phyloP scores from a whole-genome alignment of 1,139 yeast species.

The Zygotorulaspora mrakii region DNA sequence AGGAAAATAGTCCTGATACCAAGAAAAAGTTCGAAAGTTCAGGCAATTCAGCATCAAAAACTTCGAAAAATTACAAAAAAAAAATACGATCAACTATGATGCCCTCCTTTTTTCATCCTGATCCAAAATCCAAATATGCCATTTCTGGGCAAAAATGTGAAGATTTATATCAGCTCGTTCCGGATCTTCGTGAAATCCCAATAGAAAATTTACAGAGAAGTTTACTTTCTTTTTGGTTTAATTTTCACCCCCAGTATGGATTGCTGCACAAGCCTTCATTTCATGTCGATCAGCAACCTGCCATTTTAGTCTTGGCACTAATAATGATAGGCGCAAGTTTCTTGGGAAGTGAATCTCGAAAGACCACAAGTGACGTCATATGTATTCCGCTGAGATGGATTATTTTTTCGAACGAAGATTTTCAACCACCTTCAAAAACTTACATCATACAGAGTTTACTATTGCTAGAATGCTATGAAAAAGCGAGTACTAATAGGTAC shows the following conservation, averaged over 20 bases:
- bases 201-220: conserved; percentile 30
- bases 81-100: conserved; percentile 19
- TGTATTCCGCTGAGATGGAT: conserved; percentile 63
- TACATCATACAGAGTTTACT: conserved; percentile 67
- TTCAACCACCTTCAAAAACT: conserved; percentile 53
- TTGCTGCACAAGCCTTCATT: conserved; percentile 63
- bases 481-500: conserved; percentile 52
- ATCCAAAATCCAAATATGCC: conserved; percentile 16
- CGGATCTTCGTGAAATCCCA: conserved; percentile 27
- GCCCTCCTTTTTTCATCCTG: conserved; percentile 25
- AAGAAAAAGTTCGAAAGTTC: neutral
- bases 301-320: conserved; percentile 53
- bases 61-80: conserved; percentile 10
- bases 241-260: conserved; percentile 60
- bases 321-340: conserved; percentile 52
- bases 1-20: conserved; percentile 14
- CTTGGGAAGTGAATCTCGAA: conserved; percentile 33
- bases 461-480: conserved; percentile 63
- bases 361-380: conserved; percentile 43
- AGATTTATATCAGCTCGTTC: conserved; percentile 27
- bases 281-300: conserved; percentile 49
- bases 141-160: conserved; percentile 18
- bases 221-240: conserved; percentile 49
- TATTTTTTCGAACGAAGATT: conserved; percentile 56
- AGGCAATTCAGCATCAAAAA: neutral